Conservation (phyloP, 2,329 filamentous ascomycete genomes). For the Botrytis pseudocinerea region DNA sequence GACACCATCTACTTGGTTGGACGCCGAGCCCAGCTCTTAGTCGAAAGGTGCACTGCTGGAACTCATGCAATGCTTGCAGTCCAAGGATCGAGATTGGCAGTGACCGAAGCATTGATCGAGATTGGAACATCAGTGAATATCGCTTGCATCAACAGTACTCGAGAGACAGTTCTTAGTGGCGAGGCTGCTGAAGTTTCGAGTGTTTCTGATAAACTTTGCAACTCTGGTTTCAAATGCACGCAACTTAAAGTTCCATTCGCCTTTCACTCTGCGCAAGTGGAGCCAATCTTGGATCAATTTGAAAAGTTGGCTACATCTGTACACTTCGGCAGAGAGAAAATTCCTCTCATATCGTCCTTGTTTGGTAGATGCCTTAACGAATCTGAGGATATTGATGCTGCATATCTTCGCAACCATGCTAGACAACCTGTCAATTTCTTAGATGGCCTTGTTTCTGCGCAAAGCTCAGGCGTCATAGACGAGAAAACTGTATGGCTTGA, state of each 20-base stretch:
- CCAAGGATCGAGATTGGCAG: conserved; percentile 46
- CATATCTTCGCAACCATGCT: conserved; percentile 64
- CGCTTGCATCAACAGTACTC: conserved; percentile 23
- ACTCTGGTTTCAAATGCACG: conserved; percentile 49
- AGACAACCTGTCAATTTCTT: conserved; percentile 67
- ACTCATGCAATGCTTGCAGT: conserved; percentile 68
- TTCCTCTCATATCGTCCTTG: conserved; percentile 68
- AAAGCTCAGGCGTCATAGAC: conserved; percentile 59
- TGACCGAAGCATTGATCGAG: conserved; percentile 31
- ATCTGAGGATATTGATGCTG: conserved; percentile 54
- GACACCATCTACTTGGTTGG: conserved; percentile 73
- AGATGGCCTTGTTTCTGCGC: conserved; percentile 57
- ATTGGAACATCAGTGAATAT: conserved; percentile 16
- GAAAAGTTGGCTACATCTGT: conserved; percentile 54
- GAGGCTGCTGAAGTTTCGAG: conserved; percentile 17
- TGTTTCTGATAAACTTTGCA: conserved; percentile 50
- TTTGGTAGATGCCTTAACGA: conserved; percentile 59
- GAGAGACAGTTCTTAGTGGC: conserved; percentile 46
- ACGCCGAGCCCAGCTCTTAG: conserved; percentile 62
- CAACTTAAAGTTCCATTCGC: conserved; percentile 64
- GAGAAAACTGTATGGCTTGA: conserved; percentile 71
- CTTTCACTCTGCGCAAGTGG: conserved; percentile 65
- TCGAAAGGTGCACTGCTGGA: conserved; percentile 62
- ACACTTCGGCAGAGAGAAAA: conserved; percentile 53
- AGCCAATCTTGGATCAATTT: conserved; percentile 61